These are phyloP conservation scores for Naganishia cerealis DNA, from an alignment of 1,284 basidiomycete genomes.

Conservation along the genomic window DNA sequence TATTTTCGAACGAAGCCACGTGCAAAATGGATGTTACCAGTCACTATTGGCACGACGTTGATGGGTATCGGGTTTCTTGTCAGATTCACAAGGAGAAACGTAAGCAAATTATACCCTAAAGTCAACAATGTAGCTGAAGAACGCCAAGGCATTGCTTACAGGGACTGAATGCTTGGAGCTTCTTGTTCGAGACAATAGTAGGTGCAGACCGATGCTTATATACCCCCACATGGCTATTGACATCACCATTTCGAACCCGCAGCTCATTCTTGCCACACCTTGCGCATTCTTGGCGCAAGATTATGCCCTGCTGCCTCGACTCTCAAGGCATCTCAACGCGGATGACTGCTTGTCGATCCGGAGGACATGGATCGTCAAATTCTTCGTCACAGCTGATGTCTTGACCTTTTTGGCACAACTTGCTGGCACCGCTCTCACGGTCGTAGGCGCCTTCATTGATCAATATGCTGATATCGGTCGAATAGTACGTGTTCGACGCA, in stretches of 20 bases:
- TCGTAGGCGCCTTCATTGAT: slow-evolving; percentile 36
- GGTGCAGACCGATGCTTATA: slow-evolving; percentile 1
- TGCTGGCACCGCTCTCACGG: slow-evolving; percentile 38
- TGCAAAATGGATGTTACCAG: slow-evolving; percentile 34
- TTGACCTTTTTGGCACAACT: slow-evolving; percentile 38
- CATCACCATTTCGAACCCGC: not conserved
- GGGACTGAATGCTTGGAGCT: slow-evolving; percentile 38
- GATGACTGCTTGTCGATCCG: slow-evolving; percentile 33
- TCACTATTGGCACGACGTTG: slow-evolving; percentile 34
- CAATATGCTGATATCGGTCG: slow-evolving; percentile 31
- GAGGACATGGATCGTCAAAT: slow-evolving; percentile 31
- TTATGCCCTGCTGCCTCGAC: slow-evolving; percentile 36
- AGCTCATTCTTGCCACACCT: slow-evolving; percentile 39
- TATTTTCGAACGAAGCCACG: slow-evolving; percentile 32
- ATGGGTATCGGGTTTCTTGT: slow-evolving; percentile 36
- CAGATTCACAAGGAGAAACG: slow-evolving; percentile 35
- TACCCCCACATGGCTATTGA: not conserved
- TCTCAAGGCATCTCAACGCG: slow-evolving; percentile 32
- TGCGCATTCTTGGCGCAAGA: slow-evolving; percentile 39
- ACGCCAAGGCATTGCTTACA: not conserved
- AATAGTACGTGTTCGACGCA: not conserved
- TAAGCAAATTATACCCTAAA: not conserved
- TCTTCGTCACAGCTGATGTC: slow-evolving; percentile 36
- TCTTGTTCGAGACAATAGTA: slow-evolving; percentile 38
- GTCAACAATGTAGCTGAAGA: not conserved